These are phyloP conservation scores for Phytophthora pisi DNA, from an alignment of 352 stramenopile genomes.

Conservation along the genomic window DNA sequence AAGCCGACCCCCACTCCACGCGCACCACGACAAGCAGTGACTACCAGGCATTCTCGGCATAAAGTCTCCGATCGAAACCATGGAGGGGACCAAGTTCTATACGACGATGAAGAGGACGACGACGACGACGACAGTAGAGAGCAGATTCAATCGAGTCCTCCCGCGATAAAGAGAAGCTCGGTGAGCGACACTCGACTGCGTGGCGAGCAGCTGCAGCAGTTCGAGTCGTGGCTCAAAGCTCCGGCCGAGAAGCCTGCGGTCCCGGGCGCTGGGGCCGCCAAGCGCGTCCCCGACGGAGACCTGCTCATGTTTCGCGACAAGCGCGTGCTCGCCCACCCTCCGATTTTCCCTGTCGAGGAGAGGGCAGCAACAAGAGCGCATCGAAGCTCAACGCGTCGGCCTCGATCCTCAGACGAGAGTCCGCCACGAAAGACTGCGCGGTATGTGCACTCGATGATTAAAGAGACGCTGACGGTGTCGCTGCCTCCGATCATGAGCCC, in stretches of 20 bases:
- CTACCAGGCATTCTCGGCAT: conserved; percentile 1
- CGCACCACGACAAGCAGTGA: conserved; percentile 10
- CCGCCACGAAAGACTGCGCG: conserved; percentile 22
- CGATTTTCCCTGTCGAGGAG: conserved; percentile 32
- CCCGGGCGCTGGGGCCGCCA: conserved; percentile 49
- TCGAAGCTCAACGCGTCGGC: conserved; percentile 13
- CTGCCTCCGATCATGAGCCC: conserved; percentile 45
- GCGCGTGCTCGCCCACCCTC: conserved; percentile 25
- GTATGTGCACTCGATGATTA: conserved; percentile 20
- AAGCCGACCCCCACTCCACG: conserved; percentile 15
- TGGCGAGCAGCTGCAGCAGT: conserved; percentile 32
- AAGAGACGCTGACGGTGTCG: conserved; percentile 30
- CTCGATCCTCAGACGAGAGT: conserved; percentile 27
- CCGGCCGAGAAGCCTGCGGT: conserved; percentile 44
- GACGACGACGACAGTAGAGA: neutral
- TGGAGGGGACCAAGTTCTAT: neutral
- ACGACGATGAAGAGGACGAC: conserved; percentile 7
- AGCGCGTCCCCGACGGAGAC: conserved; percentile 43
- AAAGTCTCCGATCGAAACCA: conserved; percentile 4
- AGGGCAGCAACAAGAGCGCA: conserved; percentile 2
- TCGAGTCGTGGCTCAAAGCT: conserved; percentile 52
- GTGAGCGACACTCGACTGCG: conserved; percentile 3
- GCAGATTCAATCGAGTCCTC: conserved; percentile 1
- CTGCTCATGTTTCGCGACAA: conserved; percentile 62
- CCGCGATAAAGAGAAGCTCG: neutral